Evolutionary conservation across 2,329 filamentous ascomycete genomes (phyloP).

Genomic region (Cyanodermella asteris): DNA sequence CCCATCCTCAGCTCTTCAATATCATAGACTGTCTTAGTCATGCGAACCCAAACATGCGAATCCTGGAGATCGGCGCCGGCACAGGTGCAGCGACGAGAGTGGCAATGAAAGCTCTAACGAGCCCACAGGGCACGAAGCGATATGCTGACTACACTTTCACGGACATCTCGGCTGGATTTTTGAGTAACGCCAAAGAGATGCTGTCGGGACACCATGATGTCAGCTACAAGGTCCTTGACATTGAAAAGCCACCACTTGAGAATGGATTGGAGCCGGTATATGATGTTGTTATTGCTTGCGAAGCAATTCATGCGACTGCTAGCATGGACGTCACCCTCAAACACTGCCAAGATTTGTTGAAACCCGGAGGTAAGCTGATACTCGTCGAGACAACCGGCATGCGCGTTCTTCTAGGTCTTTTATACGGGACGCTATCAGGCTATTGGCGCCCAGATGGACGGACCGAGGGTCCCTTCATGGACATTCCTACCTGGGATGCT

Average conservation of each 20-base stretch:
- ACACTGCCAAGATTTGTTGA: constrained; percentile 4
- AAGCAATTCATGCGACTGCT: constrained; percentile 4
- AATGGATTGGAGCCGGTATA: constrained; percentile 3
- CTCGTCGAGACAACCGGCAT: constrained; percentile 1
- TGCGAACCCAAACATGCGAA: too few species aligned
- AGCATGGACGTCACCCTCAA: constrained; percentile 2
- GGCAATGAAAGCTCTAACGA: too few species aligned
- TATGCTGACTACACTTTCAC: constrained; percentile 17
- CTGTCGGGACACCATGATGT: too few species aligned
- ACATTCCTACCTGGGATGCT: constrained; percentile 1
- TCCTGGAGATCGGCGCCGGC: constrained; percentile 5
- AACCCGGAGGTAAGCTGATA: constrained; percentile 4
- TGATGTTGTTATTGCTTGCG: constrained; percentile 4
- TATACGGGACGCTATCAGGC: constrained; percentile 3
- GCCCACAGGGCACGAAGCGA: too few species aligned
- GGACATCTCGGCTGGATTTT: constrained; percentile 15
- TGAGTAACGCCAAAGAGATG: constrained; percentile 5
- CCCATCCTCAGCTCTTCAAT: too few species aligned
- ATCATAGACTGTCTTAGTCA: too few species aligned
- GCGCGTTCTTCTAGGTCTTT: constrained; percentile 1
- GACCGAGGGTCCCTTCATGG: constrained; percentile 2
- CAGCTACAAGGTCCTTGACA: constrained; percentile 2
- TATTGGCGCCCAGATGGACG: constrained; percentile 4
- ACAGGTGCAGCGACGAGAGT: constrained; percentile 3
- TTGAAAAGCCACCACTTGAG: constrained; percentile 2